These are phyloP conservation scores for Trifolium repens DNA, from an alignment of 306 rosid genomes.

Conservation along the genomic window DNA sequence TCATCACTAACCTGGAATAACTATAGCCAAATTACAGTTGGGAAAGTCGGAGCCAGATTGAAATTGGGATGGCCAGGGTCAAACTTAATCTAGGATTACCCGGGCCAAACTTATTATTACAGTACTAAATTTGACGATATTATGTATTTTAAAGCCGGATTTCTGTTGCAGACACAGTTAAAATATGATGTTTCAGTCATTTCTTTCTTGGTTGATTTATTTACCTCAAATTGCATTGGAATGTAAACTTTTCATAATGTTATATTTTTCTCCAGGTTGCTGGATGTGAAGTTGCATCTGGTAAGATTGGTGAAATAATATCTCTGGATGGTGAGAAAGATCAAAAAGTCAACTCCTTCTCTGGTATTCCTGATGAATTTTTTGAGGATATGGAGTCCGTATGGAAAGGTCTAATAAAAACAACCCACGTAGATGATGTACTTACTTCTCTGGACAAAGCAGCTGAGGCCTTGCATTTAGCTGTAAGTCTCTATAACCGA, in stretches of 20 bases:
- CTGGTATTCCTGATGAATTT: slow-evolving; percentile 74
- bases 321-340: slow-evolving; percentile 71
- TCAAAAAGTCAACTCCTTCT: slow-evolving; percentile 67
- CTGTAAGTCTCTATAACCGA: slow-evolving; percentile 62
- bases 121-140: slow-evolving; percentile 12
- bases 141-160: slow-evolving; percentile 21
- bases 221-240: slow-evolving; percentile 26
- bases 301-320: slow-evolving; percentile 72
- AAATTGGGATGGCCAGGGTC: background rate
- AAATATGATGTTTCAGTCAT: slow-evolving; percentile 9
- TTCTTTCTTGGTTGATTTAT: slow-evolving; percentile 26
- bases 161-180: slow-evolving; percentile 24
- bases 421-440: slow-evolving; percentile 71
- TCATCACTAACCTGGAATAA: background rate
- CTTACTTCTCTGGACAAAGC: slow-evolving; percentile 74
- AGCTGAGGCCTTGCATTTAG: slow-evolving; percentile 72
- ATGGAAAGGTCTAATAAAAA: slow-evolving; percentile 91
- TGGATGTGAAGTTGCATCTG: slow-evolving; percentile 72
- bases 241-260: slow-evolving; percentile 27
- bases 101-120: background rate
- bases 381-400: slow-evolving; percentile 92
- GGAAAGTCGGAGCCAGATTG: background rate
- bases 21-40: background rate
- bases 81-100: slow-evolving; percentile 1
- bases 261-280: slow-evolving; percentile 56